Conservation (phyloP, 805 yeast genomes). For the Candida maris region DNA sequence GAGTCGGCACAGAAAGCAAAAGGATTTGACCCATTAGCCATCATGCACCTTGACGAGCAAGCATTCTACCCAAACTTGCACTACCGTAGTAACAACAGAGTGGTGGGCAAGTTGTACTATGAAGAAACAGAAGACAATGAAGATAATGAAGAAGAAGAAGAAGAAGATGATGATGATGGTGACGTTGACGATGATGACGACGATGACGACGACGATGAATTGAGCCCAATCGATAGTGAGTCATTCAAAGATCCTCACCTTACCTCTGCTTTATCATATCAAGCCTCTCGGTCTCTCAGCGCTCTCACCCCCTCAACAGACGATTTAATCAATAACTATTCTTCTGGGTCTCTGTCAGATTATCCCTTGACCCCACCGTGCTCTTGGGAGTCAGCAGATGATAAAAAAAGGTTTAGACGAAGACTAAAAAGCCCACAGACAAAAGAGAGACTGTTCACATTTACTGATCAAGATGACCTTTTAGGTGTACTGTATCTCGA, state of each 20-base stretch:
- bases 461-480: constrained; percentile 36
- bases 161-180: not conserved
- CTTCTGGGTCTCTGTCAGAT: constrained; percentile 19
- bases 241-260: not conserved
- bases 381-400: constrained; percentile 6
- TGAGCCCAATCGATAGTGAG: constrained; percentile 5
- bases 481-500: constrained; percentile 77
- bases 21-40: constrained; percentile 15
- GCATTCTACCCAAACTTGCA: constrained; percentile 16
- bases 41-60: constrained; percentile 20
- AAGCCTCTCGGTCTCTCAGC: constrained; percentile 6
- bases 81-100: not conserved
- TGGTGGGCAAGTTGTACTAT: not conserved
- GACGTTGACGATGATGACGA: constrained; percentile 4
- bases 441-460: constrained; percentile 29
- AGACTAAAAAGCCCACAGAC: constrained; percentile 10
- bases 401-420: constrained; percentile 10
- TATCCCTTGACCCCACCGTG: constrained; percentile 15
- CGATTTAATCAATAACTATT: constrained; percentile 15
- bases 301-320: constrained; percentile 16
- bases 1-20: constrained; percentile 4
- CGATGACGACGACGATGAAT: constrained; percentile 8
- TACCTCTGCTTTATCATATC: constrained; percentile 1
- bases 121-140: constrained; percentile 9
- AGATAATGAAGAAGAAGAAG: no score